phyloP scores from a whole-genome alignment of 2,329 filamentous ascomycete genomes.

The Phyllosticta citrichinensis region DNA sequence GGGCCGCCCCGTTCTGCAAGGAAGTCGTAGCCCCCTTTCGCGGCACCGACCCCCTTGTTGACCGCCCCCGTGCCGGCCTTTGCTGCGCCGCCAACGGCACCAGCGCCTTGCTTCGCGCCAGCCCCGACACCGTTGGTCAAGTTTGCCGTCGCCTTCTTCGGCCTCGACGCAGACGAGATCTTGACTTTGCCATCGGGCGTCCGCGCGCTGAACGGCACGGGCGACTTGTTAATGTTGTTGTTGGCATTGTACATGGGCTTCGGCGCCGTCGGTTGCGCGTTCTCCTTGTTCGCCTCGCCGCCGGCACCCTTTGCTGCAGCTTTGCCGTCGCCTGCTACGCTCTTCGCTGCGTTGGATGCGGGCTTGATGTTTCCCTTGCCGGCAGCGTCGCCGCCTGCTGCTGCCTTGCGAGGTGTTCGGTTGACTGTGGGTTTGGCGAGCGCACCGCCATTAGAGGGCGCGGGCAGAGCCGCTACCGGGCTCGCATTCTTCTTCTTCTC shows the following conservation, averaged over 20 bases:
- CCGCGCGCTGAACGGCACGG: neutral
- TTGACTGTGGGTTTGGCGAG: neutral
- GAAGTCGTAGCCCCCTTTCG: neutral
- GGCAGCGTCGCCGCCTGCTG: neutral
- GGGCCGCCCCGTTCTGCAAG: neutral
- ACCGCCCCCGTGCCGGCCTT: neutral
- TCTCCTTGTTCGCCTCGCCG: neutral
- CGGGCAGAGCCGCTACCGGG: neutral
- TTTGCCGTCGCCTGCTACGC: neutral
- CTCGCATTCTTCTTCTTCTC: neutral
- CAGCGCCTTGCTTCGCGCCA: neutral
- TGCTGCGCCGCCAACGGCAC: neutral
- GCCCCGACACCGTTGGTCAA: no score
- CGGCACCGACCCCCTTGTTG: neutral
- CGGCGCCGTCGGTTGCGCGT: neutral
- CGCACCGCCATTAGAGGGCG: neutral
- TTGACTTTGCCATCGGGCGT: constrained; percentile 4
- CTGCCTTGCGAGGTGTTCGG: neutral
- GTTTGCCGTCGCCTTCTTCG: neutral
- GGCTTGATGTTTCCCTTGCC: neutral
- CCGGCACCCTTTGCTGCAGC: neutral
- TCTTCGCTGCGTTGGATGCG: neutral
- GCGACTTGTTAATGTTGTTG: neutral
- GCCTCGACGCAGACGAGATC: neutral
- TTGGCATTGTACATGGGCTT: neutral